Evolutionary conservation across 2,329 filamentous ascomycete species (phyloP).

Genomic region (Teratosphaeria viscida): DNA sequence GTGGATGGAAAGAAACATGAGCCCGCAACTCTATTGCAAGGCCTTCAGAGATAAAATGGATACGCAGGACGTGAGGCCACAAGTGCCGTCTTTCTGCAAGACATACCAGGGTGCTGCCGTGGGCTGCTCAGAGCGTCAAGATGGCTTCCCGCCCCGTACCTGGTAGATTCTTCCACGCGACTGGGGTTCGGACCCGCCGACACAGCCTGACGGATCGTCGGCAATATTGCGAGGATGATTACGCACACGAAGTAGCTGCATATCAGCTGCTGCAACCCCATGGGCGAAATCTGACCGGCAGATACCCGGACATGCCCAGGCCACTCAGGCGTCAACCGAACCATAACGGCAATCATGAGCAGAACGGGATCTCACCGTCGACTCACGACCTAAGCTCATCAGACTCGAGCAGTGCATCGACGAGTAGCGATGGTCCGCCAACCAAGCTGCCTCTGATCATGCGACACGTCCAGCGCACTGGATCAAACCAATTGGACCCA

Average conservation of each 20-base stretch:
- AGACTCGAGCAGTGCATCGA: background rate
- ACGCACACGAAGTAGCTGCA: background rate
- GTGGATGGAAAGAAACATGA: background rate
- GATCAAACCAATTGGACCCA: background rate
- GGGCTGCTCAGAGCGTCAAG: background rate
- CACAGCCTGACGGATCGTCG: background rate
- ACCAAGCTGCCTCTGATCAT: background rate
- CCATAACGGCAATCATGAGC: background rate
- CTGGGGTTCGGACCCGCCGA: background rate
- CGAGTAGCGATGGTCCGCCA: background rate
- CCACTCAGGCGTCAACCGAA: background rate
- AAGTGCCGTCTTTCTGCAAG: background rate
- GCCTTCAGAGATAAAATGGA: background rate
- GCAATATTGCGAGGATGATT: background rate
- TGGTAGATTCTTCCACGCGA: no score
- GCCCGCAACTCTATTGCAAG: background rate
- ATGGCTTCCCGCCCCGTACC: background rate
- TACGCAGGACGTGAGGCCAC: background rate
- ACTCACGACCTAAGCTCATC: background rate
- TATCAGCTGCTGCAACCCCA: background rate
- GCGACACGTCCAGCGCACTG: background rate
- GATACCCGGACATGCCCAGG: background rate
- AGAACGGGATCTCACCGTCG: conserved; percentile 3
- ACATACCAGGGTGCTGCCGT: background rate
- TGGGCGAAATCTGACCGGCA: background rate